Base-by-base conservation (phyloP, 169 alveolate genomes). In the Babesia ovata region DNA sequence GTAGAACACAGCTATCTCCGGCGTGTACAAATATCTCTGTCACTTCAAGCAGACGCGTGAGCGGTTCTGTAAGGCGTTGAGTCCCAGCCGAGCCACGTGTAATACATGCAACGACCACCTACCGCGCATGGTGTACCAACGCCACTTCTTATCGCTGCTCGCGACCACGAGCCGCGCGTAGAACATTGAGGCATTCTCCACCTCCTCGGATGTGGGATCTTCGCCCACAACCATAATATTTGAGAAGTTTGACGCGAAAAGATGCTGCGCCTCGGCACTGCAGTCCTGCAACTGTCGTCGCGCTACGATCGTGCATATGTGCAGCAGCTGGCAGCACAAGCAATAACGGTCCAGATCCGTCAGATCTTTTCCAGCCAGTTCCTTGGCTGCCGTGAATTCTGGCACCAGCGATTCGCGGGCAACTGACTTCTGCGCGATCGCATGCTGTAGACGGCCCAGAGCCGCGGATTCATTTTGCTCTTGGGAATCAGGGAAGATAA, bases 101-200 rank as follows among this genome's bases (percentile, higher is more conserved):
- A 2, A 6, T 6, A 2, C 39, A 33, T 33, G 39, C 39, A 33
- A 24, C 21, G 19, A 22, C 21, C 4, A 61, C 72, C 9, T 26
- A 74, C 84, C 84, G 0, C 33, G 13, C 66, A 57, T 57, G 42
- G 33, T 14, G 42, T 50, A 74, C 84, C 84, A 74, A 13, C 57
- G 69, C 69, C 70, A 50, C 65, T 74, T 74, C 22, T 57, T 45
- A 19, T n/a, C 44, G 42, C 14, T 22, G 17, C 53, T 52, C 2
- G 84, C 75, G 33, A 74, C 19, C 10, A 74, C 46, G 16, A 61
- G 49, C 11, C 63, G 52, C 22, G 84, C 46, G 14, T 61, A 50
- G 22, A 39, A 61, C 73, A 74, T 22, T 2, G 84, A 74, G 44
- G 36, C 39, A 10, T 0, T 14, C 49, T 66, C 75, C 24, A 66